Conservation (phyloP, 2,329 filamentous ascomycete genomes). For the Xylaria sp. region DNA sequence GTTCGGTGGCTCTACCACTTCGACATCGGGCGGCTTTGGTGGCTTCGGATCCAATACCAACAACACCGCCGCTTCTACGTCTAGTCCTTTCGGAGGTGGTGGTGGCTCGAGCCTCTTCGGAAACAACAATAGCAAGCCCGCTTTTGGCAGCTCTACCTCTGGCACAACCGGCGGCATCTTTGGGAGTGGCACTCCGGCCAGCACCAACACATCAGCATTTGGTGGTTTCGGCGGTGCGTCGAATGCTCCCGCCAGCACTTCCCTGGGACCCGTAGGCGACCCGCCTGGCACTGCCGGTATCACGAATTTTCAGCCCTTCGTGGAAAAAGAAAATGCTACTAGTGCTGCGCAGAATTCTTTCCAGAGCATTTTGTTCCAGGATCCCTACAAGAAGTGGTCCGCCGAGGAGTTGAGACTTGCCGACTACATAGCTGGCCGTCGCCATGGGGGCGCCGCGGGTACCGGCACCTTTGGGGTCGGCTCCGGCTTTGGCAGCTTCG, state of each 20-base stretch:
- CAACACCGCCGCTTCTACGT: conserved; percentile 41
- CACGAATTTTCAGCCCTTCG: conserved; percentile 68
- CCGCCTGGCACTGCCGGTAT: conserved; percentile 68
- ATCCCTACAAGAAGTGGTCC: conserved; percentile 85
- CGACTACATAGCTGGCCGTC: conserved; percentile 86
- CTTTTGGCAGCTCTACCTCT: conserved; percentile 50
- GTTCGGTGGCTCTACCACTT: conserved; percentile 48
- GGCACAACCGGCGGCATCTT: conserved; percentile 52
- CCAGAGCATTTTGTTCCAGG: conserved; percentile 79
- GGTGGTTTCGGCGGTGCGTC: conserved; percentile 42
- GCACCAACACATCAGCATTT: conserved; percentile 27
- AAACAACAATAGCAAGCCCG: conserved; percentile 46
- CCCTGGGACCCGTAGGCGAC: conserved; percentile 57
- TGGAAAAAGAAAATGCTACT: conserved; percentile 71
- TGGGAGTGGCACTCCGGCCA: conserved; percentile 42
- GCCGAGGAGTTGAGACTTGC: conserved; percentile 81
- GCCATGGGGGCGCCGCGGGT: conserved; percentile 79
- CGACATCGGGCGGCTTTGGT: conserved; percentile 39
- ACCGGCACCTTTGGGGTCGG: conserved; percentile 81
- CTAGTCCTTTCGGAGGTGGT: conserved; percentile 43
- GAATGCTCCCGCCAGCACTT: conserved; percentile 48
- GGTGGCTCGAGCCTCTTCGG: conserved; percentile 36
- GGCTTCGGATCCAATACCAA: conserved; percentile 42
- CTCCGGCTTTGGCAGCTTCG: conserved; percentile 54
- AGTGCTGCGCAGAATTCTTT: conserved; percentile 63